Base-by-base conservation (phyloP, 306 rosid genomes). In the Corylus heterophylla region DNA sequence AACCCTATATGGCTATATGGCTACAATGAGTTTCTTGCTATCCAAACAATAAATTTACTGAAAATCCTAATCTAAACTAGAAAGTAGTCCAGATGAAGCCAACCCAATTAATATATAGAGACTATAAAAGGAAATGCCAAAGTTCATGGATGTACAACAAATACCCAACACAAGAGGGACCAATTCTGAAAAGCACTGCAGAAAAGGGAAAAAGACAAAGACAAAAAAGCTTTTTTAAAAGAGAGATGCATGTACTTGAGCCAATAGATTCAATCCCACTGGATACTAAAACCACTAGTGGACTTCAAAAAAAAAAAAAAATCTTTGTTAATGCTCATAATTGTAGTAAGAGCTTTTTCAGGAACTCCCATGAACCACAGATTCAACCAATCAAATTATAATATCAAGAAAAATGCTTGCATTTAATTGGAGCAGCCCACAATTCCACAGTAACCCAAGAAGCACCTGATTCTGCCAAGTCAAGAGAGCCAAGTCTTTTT, bases 121-220 rank as follows among this genome's bases (percentile, higher is more conserved):
- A n/a, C 4, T 55, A 11, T 14, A 70, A 66, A 80, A 73, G 17
- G 22, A 54, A 83, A 49, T 8, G 20, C 4, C 31, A 52, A 59
- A 74, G 37, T 70, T 56, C 45, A n/a, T 72, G 86, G 79, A 47
- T 76, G 80, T 17, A 29, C 37, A 50, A 67, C 13, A 79, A 86
- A 82, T 81, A 79, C 80, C 76, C 66, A 77, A 79, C 77, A 86
- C 8, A 49, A 82, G 80, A 80, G 82, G 87, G 90, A 75, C 82
- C 87, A 83, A 79, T 71, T 29, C 63, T 71, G 44, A 81, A 59
- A 31, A 13, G 37, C 62, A 49, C 61, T 63, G 14, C 72, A 27
- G 35, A 48, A 78, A 62, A 56, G 73, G 22, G 8, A 50, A 79
- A 52, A 71, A 12, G 67, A 54, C 71, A 31, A 54, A 52, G 17